Conservation (phyloP, 1,284 basidiomycete species). For the Ceratobasidium theobromae region DNA sequence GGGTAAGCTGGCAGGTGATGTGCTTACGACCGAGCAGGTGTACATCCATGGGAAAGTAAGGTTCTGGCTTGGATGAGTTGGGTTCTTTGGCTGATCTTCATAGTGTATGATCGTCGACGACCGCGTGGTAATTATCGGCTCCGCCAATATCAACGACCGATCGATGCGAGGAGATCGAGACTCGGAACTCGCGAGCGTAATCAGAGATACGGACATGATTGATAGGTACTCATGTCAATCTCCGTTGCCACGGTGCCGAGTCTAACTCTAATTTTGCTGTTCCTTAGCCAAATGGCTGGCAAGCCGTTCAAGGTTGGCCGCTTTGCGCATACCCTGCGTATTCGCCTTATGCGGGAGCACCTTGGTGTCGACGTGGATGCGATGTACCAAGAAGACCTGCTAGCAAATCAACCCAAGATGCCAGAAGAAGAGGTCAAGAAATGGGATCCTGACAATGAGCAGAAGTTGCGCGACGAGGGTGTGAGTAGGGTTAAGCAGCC, state of each 20-base stretch:
- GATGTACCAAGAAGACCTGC: constrained; percentile 74
- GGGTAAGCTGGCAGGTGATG: constrained; percentile 86
- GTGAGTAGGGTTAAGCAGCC: constrained; percentile 45
- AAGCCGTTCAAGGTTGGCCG: constrained; percentile 94
- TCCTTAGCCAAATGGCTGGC: constrained; percentile 73
- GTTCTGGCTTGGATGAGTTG: neutral
- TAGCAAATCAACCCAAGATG: constrained; percentile 57
- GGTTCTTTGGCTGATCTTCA: neutral
- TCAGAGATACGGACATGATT: constrained; percentile 97
- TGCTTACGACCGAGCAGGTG: constrained; percentile 86
- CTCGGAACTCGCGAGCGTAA: constrained; percentile 90
- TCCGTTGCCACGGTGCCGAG: neutral
- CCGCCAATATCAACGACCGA: constrained; percentile 98
- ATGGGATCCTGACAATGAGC: constrained; percentile 83
- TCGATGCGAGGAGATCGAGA: constrained; percentile 95
- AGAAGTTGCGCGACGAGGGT: constrained; percentile 49
- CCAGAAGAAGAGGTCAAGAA: constrained; percentile 57
- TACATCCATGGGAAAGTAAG: constrained; percentile 83
- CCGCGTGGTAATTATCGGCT: constrained; percentile 96
- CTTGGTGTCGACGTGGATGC: constrained; percentile 93
- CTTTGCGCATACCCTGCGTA: constrained; percentile 91
- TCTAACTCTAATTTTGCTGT: neutral
- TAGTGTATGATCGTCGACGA: constrained; percentile 94
- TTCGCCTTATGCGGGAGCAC: constrained; percentile 96
- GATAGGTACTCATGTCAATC: constrained; percentile 68